Evolutionary conservation across 768 basidiomycete species (phyloP), one percentile per base, ranked within the genome.

Genomic region (Mycena filopes): DNA sequence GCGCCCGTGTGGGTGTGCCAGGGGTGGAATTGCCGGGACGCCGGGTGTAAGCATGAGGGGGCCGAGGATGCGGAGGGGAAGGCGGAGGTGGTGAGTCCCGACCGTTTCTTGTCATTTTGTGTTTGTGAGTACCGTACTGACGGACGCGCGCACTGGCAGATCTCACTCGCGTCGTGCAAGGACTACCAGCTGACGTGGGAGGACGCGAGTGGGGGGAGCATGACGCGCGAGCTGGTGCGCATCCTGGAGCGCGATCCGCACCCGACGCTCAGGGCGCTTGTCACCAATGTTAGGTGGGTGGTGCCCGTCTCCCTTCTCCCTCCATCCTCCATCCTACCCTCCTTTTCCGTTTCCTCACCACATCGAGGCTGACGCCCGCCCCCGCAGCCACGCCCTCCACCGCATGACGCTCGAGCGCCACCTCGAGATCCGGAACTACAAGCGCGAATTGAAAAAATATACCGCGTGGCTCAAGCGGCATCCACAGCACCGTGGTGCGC

Each of bases 171-270:
- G 15, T 65, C 67, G 18, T 68, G 67, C 45, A 65, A 68, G 36
- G 67, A 68, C 43, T 40, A 48, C 31, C 63, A 68, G 40, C 25
- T 65, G 12, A 68, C 63, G 46, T 68, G 67, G 67, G 67, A 68
- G 46, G 55, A 60, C 38, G 36, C 38, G 16, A 21, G 31, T 13
- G 67, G 67, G 16, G 63, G 58, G 42, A 68, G 67, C 41, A 68
- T 68, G 67, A 68, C 67, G 23, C 46, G 59, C 23, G 67, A 65
- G 59, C 45, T 68, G 5, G 63, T 68, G 48, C 51, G 58, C 20
- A 65, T 68, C 13, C 54, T 68, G 4, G 41, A 68, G 40, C 43
- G 33, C 18, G 67, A 68, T 26, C 67, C 67, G 26, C 67, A 68
- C 59, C 67, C 63, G 28, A 68, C 67, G 21, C 13, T 64, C 15